Conservation (phyloP, 2,329 filamentous ascomycete genomes). For the Lachnum nothofagi region DNA sequence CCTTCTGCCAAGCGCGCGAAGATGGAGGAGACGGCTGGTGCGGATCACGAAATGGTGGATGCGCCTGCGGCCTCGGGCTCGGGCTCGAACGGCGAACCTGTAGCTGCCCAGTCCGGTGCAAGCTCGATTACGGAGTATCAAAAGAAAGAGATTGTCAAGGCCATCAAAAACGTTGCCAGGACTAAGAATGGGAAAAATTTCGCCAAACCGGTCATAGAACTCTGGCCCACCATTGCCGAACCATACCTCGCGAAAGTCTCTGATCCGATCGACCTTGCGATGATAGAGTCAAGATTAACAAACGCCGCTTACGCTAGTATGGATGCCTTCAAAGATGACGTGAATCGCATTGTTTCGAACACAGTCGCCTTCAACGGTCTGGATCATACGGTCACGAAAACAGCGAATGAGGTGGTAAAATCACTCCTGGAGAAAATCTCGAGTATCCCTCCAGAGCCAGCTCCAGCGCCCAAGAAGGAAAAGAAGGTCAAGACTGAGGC, state of each 20-base stretch:
- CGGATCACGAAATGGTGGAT: constrained; percentile 3
- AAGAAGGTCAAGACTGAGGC: constrained; percentile 51
- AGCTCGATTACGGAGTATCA: constrained; percentile 51
- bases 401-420: constrained; percentile 51
- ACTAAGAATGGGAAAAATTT: constrained; percentile 76
- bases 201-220: constrained; percentile 67
- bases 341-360: constrained; percentile 75
- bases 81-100: constrained; percentile 21
- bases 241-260: constrained; percentile 66
- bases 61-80: constrained; percentile 20
- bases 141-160: constrained; percentile 57
- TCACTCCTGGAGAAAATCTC: constrained; percentile 53
- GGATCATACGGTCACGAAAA: constrained; percentile 64
- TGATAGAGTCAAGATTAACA: constrained; percentile 77
- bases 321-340: constrained; percentile 68
- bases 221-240: constrained; percentile 70
- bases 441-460: constrained; percentile 42
- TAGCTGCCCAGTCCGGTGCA: constrained; percentile 4
- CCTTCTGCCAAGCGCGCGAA: constrained; percentile 77
- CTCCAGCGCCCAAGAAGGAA: constrained; percentile 54
- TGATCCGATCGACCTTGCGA: constrained; percentile 76
- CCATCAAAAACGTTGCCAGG: constrained; percentile 74
- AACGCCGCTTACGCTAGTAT: constrained; percentile 59
- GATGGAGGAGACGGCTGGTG: constrained; percentile 48
- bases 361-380: constrained; percentile 76